phyloP scores from a whole-genome alignment of 257 asterid genomes.

The Paulownia fortunei region DNA sequence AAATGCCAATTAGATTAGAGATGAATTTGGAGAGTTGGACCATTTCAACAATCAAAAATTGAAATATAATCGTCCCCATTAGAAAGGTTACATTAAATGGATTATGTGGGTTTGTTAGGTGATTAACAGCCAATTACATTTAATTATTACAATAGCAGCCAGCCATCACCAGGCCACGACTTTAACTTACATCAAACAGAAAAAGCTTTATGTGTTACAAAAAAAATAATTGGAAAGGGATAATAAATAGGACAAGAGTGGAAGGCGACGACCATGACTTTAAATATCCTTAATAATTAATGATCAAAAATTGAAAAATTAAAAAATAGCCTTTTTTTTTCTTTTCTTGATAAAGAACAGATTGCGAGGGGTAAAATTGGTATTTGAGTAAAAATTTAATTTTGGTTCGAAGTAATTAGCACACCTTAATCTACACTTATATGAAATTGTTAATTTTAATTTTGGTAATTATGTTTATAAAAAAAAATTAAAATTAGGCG shows the following conservation, averaged over 20 bases:
- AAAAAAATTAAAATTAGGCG: neutral
- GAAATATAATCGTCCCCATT: neutral
- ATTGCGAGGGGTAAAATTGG: constrained; percentile 6
- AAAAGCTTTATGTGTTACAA: constrained; percentile 12
- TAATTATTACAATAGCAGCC: constrained; percentile 36
- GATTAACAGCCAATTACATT: constrained; percentile 30
- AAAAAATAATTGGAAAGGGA: neutral
- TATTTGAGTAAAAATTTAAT: neutral
- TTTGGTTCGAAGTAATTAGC: neutral
- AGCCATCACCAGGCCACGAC: constrained; percentile 31
- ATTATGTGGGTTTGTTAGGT: constrained; percentile 42
- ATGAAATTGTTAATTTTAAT: too few species aligned
- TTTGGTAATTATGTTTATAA: too few species aligned
- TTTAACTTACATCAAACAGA: constrained; percentile 18
- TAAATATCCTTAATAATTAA: neutral
- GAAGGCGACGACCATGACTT: constrained; percentile 20
- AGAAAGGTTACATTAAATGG: constrained; percentile 18
- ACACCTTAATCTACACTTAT: too few species aligned
- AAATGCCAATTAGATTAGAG: constrained; percentile 30
- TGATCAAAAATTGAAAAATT: neutral
- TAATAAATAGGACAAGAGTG: constrained; percentile 32
- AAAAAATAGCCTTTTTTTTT: too few species aligned
- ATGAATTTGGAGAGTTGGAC: constrained; percentile 33
- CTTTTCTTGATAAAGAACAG: constrained; percentile 12
- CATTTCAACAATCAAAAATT: constrained; percentile 18